Evolutionary conservation across 2,329 filamentous ascomycete genomes (phyloP).

Genomic region (Thelonectria olida): DNA sequence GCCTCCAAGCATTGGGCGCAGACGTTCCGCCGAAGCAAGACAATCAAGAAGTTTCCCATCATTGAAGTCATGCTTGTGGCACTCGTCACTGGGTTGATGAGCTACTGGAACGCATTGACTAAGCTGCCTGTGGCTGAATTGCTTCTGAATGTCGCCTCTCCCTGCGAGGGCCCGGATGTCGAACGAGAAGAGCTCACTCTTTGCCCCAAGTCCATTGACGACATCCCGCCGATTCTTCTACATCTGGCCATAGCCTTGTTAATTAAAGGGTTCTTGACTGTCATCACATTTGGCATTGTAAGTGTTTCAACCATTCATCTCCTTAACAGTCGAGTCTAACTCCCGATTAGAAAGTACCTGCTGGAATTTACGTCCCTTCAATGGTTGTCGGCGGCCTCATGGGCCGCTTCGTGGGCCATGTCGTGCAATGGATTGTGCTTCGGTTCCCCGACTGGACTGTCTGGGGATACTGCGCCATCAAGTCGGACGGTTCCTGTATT

Average conservation of each 20-base stretch:
- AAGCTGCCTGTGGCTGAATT: slow-evolving; percentile 91
- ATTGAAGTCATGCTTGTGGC: slow-evolving; percentile 91
- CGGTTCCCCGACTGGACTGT: slow-evolving; percentile 75
- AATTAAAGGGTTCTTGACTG: slow-evolving; percentile 88
- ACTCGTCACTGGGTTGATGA: slow-evolving; percentile 81
- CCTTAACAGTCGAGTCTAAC: slow-evolving; percentile 24
- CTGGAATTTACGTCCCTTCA: slow-evolving; percentile 96
- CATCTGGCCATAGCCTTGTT: slow-evolving; percentile 82
- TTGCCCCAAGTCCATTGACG: slow-evolving; percentile 75
- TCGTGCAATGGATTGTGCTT: slow-evolving; percentile 83
- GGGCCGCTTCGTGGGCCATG: slow-evolving; percentile 87
- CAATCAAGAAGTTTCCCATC: slow-evolving; percentile 85
- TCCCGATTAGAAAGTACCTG: slow-evolving; percentile 77
- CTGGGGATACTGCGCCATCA: slow-evolving; percentile 77
- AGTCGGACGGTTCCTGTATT: slow-evolving; percentile 82
- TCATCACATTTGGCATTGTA: slow-evolving; percentile 90
- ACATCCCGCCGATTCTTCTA: slow-evolving; percentile 80
- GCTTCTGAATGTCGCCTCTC: slow-evolving; percentile 88
- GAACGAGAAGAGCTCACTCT: slow-evolving; percentile 75
- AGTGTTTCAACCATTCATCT: slow-evolving; percentile 41
- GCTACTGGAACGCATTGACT: slow-evolving; percentile 94
- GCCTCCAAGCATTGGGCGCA: slow-evolving; percentile 90
- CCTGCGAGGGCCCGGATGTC: slow-evolving; percentile 77
- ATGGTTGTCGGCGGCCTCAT: slow-evolving; percentile 98
- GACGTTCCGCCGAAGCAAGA: slow-evolving; percentile 81